phyloP scores from a whole-genome alignment of 306 rosid genomes.

The Gastrolobium bilobum region DNA sequence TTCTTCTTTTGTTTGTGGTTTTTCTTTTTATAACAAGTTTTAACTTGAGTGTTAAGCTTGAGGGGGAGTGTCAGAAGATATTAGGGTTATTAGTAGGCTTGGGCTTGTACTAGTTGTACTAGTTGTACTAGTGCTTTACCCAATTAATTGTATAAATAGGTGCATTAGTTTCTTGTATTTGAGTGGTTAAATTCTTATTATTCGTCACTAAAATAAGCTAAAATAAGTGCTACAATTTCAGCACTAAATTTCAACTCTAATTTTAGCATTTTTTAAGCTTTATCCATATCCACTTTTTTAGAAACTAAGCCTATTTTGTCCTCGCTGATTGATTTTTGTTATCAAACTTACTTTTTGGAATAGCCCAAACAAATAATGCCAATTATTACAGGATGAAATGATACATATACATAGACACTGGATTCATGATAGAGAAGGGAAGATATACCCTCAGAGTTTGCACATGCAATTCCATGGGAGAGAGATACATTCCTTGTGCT shows the following conservation, averaged over 20 bases:
- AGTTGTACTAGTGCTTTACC: no score
- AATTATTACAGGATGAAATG: conserved; percentile 77
- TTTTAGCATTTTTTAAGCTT: conserved; percentile 7
- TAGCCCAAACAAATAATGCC: conserved; percentile 29
- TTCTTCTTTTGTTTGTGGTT: no score
- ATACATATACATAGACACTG: conserved; percentile 77
- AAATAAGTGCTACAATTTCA: not conserved
- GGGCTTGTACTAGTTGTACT: no score
- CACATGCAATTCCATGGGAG: conserved; percentile 96
- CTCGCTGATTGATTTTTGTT: conserved; percentile 19
- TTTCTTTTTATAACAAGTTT: no score
- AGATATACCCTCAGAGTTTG: conserved; percentile 78
- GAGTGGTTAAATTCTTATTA: no score
- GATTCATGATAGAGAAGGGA: conserved; percentile 59
- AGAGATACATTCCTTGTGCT: conserved; percentile 94
- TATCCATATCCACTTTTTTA: not conserved
- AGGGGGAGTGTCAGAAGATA: no score
- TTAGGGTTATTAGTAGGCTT: no score
- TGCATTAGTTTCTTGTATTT: no score
- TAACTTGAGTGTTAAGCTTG: no score
- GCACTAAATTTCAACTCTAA: not conserved
- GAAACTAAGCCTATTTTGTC: conserved; percentile 31
- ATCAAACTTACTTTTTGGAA: conserved; percentile 27
- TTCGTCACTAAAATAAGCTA: not conserved
- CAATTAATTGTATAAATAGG: no score